phyloP scores from a whole-genome alignment of 2,329 filamentous ascomycete species.

The Madurella mycetomatis region DNA sequence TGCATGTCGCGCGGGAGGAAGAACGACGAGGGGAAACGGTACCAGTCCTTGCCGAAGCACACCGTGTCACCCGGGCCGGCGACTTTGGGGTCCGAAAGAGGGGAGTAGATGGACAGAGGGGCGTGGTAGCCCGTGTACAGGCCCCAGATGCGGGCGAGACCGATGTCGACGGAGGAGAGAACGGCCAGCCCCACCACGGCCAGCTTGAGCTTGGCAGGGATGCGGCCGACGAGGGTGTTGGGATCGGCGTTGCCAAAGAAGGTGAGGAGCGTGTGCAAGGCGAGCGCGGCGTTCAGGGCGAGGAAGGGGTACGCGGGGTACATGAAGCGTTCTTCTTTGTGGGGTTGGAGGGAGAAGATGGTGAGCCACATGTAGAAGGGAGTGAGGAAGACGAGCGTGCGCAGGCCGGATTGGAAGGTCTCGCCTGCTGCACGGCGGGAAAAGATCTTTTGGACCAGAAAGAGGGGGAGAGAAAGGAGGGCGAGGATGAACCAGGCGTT shows the following conservation, averaged over 20 bases:
- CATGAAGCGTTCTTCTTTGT: slow-evolving; percentile 99
- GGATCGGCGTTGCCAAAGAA: slow-evolving; percentile 69
- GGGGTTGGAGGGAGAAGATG: slow-evolving; percentile 87
- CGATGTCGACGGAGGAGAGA: slow-evolving; percentile 59
- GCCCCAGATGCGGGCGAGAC: slow-evolving; percentile 69
- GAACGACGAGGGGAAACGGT: slow-evolving; percentile 91
- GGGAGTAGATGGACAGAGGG: slow-evolving; percentile 66
- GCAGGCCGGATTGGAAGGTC: slow-evolving; percentile 61
- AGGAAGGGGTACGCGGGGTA: slow-evolving; percentile 92
- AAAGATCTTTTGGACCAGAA: slow-evolving; percentile 66
- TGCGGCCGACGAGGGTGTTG: slow-evolving; percentile 61
- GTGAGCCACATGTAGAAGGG: slow-evolving; percentile 94
- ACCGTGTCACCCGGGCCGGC: slow-evolving; percentile 63
- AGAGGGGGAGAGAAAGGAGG: slow-evolving; percentile 67
- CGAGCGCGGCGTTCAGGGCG: slow-evolving; percentile 80
- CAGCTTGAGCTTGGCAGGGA: slow-evolving; percentile 73
- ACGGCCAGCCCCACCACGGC: slow-evolving; percentile 55
- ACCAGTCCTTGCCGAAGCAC: slow-evolving; percentile 97
- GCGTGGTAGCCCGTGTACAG: slow-evolving; percentile 79
- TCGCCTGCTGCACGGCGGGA: slow-evolving; percentile 54
- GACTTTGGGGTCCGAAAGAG: slow-evolving; percentile 53
- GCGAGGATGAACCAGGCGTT: slow-evolving; percentile 90
- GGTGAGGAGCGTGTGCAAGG: slow-evolving; percentile 73
- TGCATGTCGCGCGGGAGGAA: slow-evolving; percentile 79
- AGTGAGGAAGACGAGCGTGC: slow-evolving; percentile 70